Conservation (phyloP, 345 rosid species). For the Lenwebbia sp. region DNA sequence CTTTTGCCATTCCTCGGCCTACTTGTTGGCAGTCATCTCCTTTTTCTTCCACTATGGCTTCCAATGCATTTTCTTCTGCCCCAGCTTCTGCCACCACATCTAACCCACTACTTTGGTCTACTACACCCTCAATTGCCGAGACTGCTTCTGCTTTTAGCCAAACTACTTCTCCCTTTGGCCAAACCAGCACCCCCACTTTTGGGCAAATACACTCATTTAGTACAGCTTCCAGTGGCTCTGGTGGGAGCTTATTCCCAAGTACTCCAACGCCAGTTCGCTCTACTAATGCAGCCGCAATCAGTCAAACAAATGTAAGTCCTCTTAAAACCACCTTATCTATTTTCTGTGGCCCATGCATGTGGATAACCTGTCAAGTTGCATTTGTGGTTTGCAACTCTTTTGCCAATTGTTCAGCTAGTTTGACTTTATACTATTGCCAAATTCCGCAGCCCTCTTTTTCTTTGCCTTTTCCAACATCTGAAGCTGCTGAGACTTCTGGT, state of each 20-base stretch:
- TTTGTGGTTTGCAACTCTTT: too few relatives aligned
- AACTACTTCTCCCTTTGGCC: constrained; percentile 2
- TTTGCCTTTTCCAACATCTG: constrained; percentile 33
- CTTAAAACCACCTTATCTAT: too few relatives aligned
- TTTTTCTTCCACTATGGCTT: constrained; percentile 24
- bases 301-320: constrained; percentile 43
- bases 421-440: too few relatives aligned
- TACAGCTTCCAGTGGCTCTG: constrained; percentile 39
- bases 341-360: too few relatives aligned
- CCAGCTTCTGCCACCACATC: constrained; percentile 30
- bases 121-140: constrained; percentile 31
- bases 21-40: constrained; percentile 39
- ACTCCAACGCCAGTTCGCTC: constrained; percentile 32
- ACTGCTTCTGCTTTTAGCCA: constrained; percentile 40
- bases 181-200: constrained; percentile 5
- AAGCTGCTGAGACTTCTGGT: constrained; percentile 37
- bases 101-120: constrained; percentile 45
- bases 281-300: constrained; percentile 19
- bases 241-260: constrained; percentile 32
- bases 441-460: constrained; percentile 25
- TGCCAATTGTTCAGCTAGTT: too few relatives aligned
- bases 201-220: constrained; percentile 37
- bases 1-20: constrained; percentile 29
- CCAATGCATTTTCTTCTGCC: constrained; percentile 38
- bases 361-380: too few relatives aligned